Base-by-base conservation (phyloP, 305 asterid species). In the Solanum hybrid region DNA sequence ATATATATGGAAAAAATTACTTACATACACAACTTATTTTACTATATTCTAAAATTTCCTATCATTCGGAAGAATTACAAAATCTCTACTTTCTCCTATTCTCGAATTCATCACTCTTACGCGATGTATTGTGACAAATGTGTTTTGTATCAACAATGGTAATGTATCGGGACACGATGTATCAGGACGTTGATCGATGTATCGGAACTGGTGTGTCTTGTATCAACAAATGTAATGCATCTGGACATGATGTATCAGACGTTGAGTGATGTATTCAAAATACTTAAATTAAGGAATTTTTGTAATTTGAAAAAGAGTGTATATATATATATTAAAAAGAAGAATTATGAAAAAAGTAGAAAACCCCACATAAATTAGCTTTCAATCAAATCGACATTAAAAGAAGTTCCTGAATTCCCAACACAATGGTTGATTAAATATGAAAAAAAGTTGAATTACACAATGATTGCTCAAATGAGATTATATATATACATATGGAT, bases 391-490 rank as follows among this genome's bases (percentile, higher is more conserved):
- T 78, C 29, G 46, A 35, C 73, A 69, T 18, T 39, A 86, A 33
- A 34, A 36, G 31, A 75, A 75, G 77, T 24, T 12, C 61, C 88
- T 74, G 31, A 88, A 46, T 75, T 71, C 28, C 82, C 87, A 83
- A 28, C 57, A 61, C 86, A 42, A n/a, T 51, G 81, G 89, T 87
- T 51, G 86, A 89, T 90, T 80, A 35, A 87, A 76, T 82, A 86
- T 89, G 35, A 12, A 75, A 76, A 87, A 82, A 90, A 84, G 80
- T 90, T 83, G 87, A 86, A 91, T 77, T 89, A 84, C 88, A 75
- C 91, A 91, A 91, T 92, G 93, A 92, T 92, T 93, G 90, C 69
- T 88, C 31, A 51, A 92, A 89, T 77, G 40, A 88, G 86, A 82
- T 40, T 8, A 39, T 81, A 28, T 8, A 39, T 81, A 28, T n/a